Evolutionary conservation across 2,329 filamentous ascomycete species (phyloP), one percentile per base, ranked within the genome.

Genomic region (Arthroderma sp.): DNA sequence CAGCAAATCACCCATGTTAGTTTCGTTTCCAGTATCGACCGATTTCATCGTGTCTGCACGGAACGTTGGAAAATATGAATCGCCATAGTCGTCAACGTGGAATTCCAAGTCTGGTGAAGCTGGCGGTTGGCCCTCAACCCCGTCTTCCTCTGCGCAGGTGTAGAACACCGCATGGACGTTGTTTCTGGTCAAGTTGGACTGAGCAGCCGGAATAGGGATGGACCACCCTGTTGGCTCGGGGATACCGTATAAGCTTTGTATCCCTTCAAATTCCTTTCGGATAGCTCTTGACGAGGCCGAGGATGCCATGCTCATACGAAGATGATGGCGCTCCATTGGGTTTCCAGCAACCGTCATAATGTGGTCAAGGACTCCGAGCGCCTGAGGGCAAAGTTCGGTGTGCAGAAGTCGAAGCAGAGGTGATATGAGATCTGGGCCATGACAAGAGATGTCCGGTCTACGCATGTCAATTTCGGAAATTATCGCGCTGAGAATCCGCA

Each of bases 121-220:
- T 47, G 70, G 64, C 3, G 82, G 77, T 57, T 87, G 81, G 6
- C 79, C 74, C 15, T 81, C 81, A 62, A 84, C 79, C 23, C 75
- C 74, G 55, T 81, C 78, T 2, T 81, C 78, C 61, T 82, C 86
- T 56, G 88, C 86, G 66, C 91, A 96, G 62, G 91, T 95, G 71
- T 95, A 95, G 71, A 96, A 97, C 0, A 93, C 91, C 0, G 91
- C 89, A 69, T 97, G 91, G 1, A 98, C 93, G 65, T 98, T 98
- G 58, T 85, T 82, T 58, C 93, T 81, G 2, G 93, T 97, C 35
- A 84, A 82, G 56, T 86, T 85, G 0, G 91, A 93, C 74, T 95
- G 91, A 57, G 87, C 86, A 0, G 91, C 91, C 15, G 93, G 93
- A 68, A 94, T 83, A 0, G 93, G 91, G 47, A 98, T 89, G 0